Percentiles rank a stretch among this genome's conserved stretches.
These are phyloP conservation scores for Penicillium sp. DNA, from an alignment of 2,329 filamentous ascomycete species.

Conservation along the genomic window DNA sequence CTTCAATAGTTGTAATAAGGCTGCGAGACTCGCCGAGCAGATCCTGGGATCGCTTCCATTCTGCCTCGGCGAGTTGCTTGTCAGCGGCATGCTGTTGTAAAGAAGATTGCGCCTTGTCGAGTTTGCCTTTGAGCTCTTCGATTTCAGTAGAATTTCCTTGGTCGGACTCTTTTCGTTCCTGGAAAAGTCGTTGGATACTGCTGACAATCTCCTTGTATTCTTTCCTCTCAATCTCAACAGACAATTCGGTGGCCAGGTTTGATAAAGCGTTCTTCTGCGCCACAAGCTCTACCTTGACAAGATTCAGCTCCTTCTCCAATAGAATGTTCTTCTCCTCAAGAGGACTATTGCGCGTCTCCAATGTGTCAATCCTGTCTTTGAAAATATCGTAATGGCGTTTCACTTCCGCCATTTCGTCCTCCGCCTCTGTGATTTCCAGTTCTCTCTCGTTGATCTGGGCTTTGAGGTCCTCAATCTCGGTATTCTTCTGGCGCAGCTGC, in stretches of 20 bases:
- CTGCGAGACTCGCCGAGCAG: slow-evolving; percentile 34
- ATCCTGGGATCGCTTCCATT: slow-evolving; percentile 33
- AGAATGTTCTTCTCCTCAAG: slow-evolving; percentile 36
- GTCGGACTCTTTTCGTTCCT: slow-evolving; percentile 17
- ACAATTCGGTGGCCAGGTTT: slow-evolving; percentile 33
- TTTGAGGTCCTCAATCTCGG: slow-evolving; percentile 35
- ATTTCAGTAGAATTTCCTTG: slow-evolving; percentile 18
- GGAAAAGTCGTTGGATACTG: slow-evolving; percentile 31
- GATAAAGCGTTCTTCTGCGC: slow-evolving; percentile 36
- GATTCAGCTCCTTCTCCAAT: slow-evolving; percentile 32
- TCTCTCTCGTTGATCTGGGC: slow-evolving; percentile 31
- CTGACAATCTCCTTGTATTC: slow-evolving; percentile 39
- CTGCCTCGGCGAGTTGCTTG: slow-evolving; percentile 30
- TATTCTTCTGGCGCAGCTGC: slow-evolving; percentile 33
- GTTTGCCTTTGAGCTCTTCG: slow-evolving; percentile 24
- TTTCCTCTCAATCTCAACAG: slow-evolving; percentile 28
- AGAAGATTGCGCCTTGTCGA: slow-evolving; percentile 28
- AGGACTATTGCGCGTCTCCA: slow-evolving; percentile 33
- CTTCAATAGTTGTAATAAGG: slow-evolving; percentile 35
- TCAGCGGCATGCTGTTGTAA: slow-evolving; percentile 25
- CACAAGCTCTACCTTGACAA: slow-evolving; percentile 32
- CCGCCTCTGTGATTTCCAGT: slow-evolving; percentile 33
- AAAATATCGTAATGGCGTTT: slow-evolving; percentile 31
- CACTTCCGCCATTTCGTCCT: slow-evolving; percentile 29
- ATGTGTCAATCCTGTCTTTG: slow-evolving; percentile 29